Base-by-base conservation (phyloP, 106 monocot genomes). In the Dioscorea dumetorum region DNA sequence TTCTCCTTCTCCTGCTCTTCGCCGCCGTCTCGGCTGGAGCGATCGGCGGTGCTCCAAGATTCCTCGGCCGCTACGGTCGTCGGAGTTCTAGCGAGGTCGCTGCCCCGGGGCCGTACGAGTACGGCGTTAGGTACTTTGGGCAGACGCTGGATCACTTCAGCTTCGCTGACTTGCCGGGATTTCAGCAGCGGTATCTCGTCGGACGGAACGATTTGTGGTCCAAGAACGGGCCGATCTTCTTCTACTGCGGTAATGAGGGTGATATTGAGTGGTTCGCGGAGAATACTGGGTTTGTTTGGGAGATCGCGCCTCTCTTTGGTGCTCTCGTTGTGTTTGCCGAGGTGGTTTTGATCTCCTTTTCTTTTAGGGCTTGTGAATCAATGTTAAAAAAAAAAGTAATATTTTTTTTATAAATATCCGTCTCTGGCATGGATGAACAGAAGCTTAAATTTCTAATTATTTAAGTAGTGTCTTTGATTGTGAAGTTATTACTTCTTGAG, bases 231-330 rank as follows among this genome's bases (percentile, higher is more conserved):
- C 91, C 94, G 22, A 91, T 91, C 64, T 95, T 90, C 85, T 95
- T 95, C 91, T 91, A 95, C 81, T 95, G 91, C 70, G 88, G 94
- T 51, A 95, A 86, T 73, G 91, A 95, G 71, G 94, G 91, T 20
- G 91, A 91, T 64, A 85, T 95, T 78, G 91, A 85, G 62, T 95
- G 94, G 94, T 95, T 95, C 83, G 80, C 90, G 24, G 78, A 75
- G 52, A 95, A 91, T 74, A 88, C 94, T 22, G 91, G 94, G 21
- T 79, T 95, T 63, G 82, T 95, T 12, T 95, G 94, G 94, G 94
- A 95, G 74, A 70, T 88, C 83, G 94, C 91, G 15, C 85, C 91
- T 14, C 58, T 31, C 16, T 95, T 91, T 74, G 63, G 74, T 53
- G 91, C 94, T 41, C 87, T 95, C 59, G 85, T 91, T 64, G 74